Conservation (phyloP, 805 yeast genomes). For the Saccharomycopsis sp. region DNA sequence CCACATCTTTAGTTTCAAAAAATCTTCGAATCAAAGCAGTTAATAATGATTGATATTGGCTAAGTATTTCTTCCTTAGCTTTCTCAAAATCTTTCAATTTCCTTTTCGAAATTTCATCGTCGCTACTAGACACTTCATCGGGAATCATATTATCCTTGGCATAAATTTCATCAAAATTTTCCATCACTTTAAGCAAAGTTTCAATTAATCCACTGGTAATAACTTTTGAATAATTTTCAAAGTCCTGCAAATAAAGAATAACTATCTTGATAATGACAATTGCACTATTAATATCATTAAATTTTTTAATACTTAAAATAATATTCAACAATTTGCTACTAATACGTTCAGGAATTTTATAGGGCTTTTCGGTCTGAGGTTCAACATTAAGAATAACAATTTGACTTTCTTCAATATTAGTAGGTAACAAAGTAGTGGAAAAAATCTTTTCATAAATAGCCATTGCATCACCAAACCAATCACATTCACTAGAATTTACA, state of each 20-base stretch:
- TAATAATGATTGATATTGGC: conserved; percentile 24
- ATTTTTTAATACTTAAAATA: conserved; percentile 28
- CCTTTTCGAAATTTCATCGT: no score
- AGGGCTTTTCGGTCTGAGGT: background rate
- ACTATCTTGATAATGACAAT: conserved; percentile 48
- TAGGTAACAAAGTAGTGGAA: conserved; percentile 45
- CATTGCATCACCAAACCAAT: conserved; percentile 57
- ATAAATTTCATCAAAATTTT: conserved; percentile 26
- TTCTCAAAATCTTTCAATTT: background rate
- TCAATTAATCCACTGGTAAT: conserved; percentile 41
- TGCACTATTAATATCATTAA: conserved; percentile 42
- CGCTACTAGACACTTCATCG: background rate
- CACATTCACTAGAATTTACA: conserved; percentile 34
- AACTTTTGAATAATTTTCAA: conserved; percentile 34
- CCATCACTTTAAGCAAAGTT: conserved; percentile 39
- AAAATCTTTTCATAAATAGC: conserved; percentile 49
- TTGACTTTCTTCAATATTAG: conserved; percentile 29
- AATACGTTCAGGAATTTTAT: background rate
- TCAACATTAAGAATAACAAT: conserved; percentile 22
- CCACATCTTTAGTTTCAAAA: conserved; percentile 51
- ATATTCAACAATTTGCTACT: background rate
- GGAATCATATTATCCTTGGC: background rate
- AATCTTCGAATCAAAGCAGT: conserved; percentile 58
- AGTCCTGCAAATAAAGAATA: conserved; percentile 45
- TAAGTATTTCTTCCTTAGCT: background rate